Conservation (phyloP, 352 stramenopile species). For the Pythium chondricola region DNA sequence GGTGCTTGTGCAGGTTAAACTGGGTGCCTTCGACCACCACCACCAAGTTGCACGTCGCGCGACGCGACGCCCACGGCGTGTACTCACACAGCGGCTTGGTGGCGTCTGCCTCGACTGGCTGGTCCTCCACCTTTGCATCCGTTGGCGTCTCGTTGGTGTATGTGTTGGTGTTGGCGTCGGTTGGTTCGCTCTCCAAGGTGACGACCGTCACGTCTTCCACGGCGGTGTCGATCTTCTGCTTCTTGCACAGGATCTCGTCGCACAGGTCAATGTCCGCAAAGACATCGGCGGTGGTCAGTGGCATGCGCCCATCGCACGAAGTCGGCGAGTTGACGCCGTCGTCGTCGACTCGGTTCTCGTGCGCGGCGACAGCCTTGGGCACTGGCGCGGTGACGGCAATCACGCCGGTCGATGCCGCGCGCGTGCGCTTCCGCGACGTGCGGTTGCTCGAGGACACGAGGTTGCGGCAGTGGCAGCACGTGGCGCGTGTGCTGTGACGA, state of each 20-base stretch:
- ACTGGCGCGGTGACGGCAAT: not conserved
- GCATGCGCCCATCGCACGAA: conserved; percentile 11
- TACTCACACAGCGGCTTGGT: conserved; percentile 46
- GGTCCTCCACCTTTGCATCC: no score
- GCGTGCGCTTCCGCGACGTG: conserved; percentile 29
- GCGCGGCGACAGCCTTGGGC: not conserved
- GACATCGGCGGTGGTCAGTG: conserved; percentile 7
- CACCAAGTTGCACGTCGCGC: conserved; percentile 48
- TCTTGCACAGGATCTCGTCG: conserved; percentile 17
- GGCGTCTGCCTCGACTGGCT: no score
- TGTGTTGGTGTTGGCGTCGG: not conserved
- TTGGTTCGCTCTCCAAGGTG: not conserved
- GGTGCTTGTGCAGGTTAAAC: conserved; percentile 72
- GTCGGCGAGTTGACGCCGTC: conserved; percentile 13
- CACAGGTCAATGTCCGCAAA: conserved; percentile 15
- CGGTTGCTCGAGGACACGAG: conserved; percentile 54
- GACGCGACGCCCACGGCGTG: conserved; percentile 34
- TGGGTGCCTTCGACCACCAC: conserved; percentile 50
- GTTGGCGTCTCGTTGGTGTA: not conserved
- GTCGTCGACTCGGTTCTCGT: not conserved
- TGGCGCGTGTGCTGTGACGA: conserved; percentile 64
- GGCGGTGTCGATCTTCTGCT: not conserved
- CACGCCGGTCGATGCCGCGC: conserved; percentile 3
- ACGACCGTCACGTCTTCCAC: not conserved
- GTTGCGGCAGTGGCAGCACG: conserved; percentile 74